Evolutionary conservation across 768 basidiomycete species (phyloP).

Genomic region (Dacryopinax primogenitus): DNA sequence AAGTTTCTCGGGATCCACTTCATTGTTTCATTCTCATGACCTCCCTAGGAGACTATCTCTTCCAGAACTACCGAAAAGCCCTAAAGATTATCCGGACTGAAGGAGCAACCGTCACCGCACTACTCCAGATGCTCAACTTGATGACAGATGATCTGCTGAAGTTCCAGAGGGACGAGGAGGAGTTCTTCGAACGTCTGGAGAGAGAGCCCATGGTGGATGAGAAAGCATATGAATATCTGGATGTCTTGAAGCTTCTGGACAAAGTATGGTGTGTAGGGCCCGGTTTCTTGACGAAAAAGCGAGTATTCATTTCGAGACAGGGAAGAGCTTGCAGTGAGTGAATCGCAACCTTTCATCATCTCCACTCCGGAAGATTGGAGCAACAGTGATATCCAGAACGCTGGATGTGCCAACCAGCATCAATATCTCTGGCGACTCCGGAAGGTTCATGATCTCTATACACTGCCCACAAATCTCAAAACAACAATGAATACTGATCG

Average conservation of each 20-base stretch:
- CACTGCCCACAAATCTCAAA: not conserved
- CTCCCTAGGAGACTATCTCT: not conserved
- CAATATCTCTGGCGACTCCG: not conserved
- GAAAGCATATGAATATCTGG: slow-evolving; percentile 14
- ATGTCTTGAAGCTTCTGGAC: slow-evolving; percentile 12
- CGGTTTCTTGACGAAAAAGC: not conserved
- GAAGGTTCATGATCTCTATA: not conserved
- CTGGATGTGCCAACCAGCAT: not conserved
- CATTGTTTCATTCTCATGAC: not conserved
- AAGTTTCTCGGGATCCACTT: not conserved
- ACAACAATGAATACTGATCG: not conserved
- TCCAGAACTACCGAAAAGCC: slow-evolving; percentile 11
- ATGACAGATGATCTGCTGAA: slow-evolving; percentile 10
- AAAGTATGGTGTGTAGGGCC: too few species aligned
- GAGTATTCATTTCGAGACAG: not conserved
- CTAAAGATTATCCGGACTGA: slow-evolving; percentile 15
- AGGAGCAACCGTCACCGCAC: not conserved
- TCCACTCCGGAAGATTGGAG: not conserved
- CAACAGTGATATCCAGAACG: not conserved
- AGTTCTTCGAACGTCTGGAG: slow-evolving; percentile 10
- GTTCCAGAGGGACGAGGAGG: slow-evolving; percentile 15
- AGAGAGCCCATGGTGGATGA: slow-evolving; percentile 13
- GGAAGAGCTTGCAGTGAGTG: not conserved
- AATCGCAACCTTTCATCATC: not conserved
- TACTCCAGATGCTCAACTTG: not conserved